Evolutionary conservation across 1,284 basidiomycete genomes (phyloP), one percentile per base, ranked within the genome.

Genomic region (Fomitopsis palustris): DNA sequence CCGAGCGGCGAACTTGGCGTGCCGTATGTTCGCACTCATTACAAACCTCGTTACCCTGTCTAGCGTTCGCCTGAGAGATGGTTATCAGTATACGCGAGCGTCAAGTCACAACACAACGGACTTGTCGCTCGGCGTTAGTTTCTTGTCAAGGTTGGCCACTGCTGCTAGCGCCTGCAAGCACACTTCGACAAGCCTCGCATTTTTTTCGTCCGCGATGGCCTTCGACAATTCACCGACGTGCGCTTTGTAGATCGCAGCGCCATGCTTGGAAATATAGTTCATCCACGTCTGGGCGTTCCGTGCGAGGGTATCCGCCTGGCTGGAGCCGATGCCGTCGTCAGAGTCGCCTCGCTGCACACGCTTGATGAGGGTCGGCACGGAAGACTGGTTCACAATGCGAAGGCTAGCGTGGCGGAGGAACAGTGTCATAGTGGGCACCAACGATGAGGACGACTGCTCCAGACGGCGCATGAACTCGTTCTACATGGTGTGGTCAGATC

Each of bases 1-100:
- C 25, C 94, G 85, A 1, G 92, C 86, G 0, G 95, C 93, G 72
- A 93, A 96, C 72, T 98, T 98, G 21, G 95, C 91, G 67, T 92
- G 87, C 19, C 84, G 78, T 19, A 78, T 77, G 35, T 89, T 85
- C 1, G 85, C 81, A 10, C 84, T 81, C 35, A 87, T 71, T 0
- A 85, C 89, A 64, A 87, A 83, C 31, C 82, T 79, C 56, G 76
- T 76, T 8, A 91, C 78, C 16, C 87, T 80, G 38, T 96, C 92
- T 9, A 87, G 72, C 0, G 87, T 85, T 21, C 85, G 81, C 70
- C 88, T 87, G 60, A 38, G 54, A 17, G 29, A 17, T 16, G 53
- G 8, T 45, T 23, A 33, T 47, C 1, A 42, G 49, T 52, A 7
- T 21, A n/a, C 4, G 52, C 21, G 17, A 43, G 53, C 17, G 56